Conservation (phyloP, 1,284 basidiomycete species). For the Sparassis latifolia region DNA sequence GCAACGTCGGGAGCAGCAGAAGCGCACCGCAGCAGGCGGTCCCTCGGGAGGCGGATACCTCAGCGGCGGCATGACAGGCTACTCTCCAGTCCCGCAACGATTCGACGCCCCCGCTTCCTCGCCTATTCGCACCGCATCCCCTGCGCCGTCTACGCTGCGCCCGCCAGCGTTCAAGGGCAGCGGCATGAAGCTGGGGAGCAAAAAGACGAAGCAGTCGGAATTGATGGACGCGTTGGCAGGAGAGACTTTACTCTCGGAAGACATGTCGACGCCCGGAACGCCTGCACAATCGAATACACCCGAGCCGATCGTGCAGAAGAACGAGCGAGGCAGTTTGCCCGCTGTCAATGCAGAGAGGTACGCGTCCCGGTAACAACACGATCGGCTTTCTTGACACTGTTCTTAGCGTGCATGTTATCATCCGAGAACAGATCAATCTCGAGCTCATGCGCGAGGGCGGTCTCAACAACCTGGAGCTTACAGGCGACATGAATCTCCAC, state of each 20-base stretch:
- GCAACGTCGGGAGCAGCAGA: slow-evolving; percentile 91
- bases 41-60: slow-evolving; percentile 47
- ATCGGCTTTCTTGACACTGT: background rate
- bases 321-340: slow-evolving; percentile 59
- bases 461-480: slow-evolving; percentile 83
- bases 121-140: slow-evolving; percentile 41
- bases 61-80: slow-evolving; percentile 59
- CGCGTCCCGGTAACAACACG: slow-evolving; percentile 7
- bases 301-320: slow-evolving; percentile 31
- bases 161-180: slow-evolving; percentile 87
- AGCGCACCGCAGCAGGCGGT: slow-evolving; percentile 49
- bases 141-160: slow-evolving; percentile 46
- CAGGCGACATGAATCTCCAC: slow-evolving; percentile 90
- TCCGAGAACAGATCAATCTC: slow-evolving; percentile 81
- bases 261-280: slow-evolving; percentile 52
- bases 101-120: slow-evolving; percentile 54
- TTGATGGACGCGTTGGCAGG: slow-evolving; percentile 84
- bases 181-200: slow-evolving; percentile 97
- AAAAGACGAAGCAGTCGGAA: slow-evolving; percentile 85
- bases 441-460: slow-evolving; percentile 88
- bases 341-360: slow-evolving; percentile 77
- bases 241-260: slow-evolving; percentile 58
- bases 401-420: slow-evolving; percentile 74
- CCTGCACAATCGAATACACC: slow-evolving; percentile 44
- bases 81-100: slow-evolving; percentile 58